Base-by-base conservation (phyloP, 2,329 filamentous ascomycete species). In the Pseudogymnoascus sp. region DNA sequence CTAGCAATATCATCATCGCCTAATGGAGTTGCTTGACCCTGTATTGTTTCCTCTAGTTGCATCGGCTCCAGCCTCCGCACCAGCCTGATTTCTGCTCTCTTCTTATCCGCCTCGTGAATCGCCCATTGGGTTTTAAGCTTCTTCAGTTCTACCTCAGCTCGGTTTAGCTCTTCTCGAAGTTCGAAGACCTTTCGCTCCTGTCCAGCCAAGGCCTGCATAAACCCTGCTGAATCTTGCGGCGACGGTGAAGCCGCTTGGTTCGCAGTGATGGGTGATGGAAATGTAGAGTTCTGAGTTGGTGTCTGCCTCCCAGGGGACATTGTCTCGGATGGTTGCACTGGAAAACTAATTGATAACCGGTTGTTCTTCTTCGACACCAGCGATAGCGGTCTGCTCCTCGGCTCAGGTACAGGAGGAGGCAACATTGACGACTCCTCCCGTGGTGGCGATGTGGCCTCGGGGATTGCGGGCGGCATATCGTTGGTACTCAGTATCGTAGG, bases 101-200 rank as follows among this genome's bases (percentile, higher is more conserved):
- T 93, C 76, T 86, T 91, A 64, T 84, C 83, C 55, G 85, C 86
- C 72, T 97, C 92, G 65, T 92, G 86, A 12, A 80, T 77, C 1
- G 90, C 84, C 88, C 91, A 97, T 74, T 92, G 88, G 70, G 84
- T 88, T 79, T 97, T 97, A 65, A 99, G 79, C 43, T 79, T 83
- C 55, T 80, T 78, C 41, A 99, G 79, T 55, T 96, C 89, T 11
- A 79, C 77, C 73, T 99, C 93, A 5, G 94, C 93, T 64, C 87
- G 87, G 23, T 80, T 78, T n/a, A 99, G 79, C 74, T 97, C 93
- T 74, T 99, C 94, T 64, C 87, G 89, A 61, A 99, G 79, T 75
- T 97, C 94, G 63, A 99, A 78, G 1, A 99, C 93, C 67, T 86
- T 87, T 63, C 94, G 83, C 77, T 99, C 94, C 76, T 97, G 92